Base-by-base conservation (phyloP, 805 yeast species). In the Saccharomycopsis sp. region DNA sequence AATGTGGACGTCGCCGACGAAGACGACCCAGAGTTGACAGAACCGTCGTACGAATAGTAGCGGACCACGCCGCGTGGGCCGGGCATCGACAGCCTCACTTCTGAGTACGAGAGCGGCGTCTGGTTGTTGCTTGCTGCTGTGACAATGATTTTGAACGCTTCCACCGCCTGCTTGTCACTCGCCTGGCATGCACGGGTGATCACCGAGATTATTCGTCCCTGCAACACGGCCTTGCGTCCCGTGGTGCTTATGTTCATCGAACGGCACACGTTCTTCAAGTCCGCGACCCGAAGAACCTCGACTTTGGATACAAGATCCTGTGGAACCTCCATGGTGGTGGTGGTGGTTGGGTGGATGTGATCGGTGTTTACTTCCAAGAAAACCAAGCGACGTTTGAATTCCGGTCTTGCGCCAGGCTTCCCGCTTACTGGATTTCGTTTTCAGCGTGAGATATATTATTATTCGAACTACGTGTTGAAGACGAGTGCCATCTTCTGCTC, bases 141-240 rank as follows among this genome's bases (percentile, higher is more conserved):
- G 14, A 82, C 75, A 15, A 82, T 60, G 34, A 76, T 71, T 37
- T 75, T 71, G 15, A 81, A 67, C 1, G 84, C 76, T 50, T 73
- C 66, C 24, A 82, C 68, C 56, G 80, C 71, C 51, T 76, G 73
- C 3, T 67, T 64, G 56, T 78, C 80, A 20, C 72, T 68, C n/a
- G 67, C 64, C 2, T 72, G 66, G 37, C 66, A 64, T 1, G 82
- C 82, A 50, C 71, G 73, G 29, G 71, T 70, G 41, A 83, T 62
- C 62, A 73, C 78, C n/a, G 70, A 71, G 53, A 71, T 66, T 4
- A 89, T 68, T 37, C 90, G 73, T 40, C 80, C 82, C 55, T 78
- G 77, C 14, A 88, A 69, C 37, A 80, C 85, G 20, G 78, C 76
- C 68, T 89, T 89, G 44, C 82, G 72, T 1, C 94, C 95, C 3